A percentile compares a stretch with the other conserved stretches of the same genome.
Evolutionary conservation across 228 moss, liverwort and hornwort genomes (phyloP).

Genomic region (Sphagnum magellanicum): DNA sequence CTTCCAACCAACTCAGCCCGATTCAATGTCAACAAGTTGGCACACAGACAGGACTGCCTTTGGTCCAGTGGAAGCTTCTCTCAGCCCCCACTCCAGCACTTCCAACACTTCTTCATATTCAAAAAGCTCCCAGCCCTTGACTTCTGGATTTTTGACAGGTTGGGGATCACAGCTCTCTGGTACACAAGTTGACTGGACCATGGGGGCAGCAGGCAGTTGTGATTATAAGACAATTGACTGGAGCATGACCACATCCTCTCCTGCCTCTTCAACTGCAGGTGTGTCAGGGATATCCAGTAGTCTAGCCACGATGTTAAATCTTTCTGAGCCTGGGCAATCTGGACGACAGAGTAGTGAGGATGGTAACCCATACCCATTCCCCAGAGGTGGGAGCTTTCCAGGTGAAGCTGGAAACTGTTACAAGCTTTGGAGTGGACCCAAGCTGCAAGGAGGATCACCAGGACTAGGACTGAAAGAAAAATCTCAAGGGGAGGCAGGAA

Average conservation of each 20-base stretch:
- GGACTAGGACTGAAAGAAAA: constrained; percentile 26
- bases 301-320: constrained; percentile 25
- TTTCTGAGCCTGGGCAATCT: constrained; percentile 27
- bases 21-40: constrained; percentile 13
- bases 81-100: constrained; percentile 4
- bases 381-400: constrained; percentile 6
- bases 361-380: constrained; percentile 10
- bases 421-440: constrained; percentile 20
- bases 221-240: constrained; percentile 38
- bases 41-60: constrained; percentile 9
- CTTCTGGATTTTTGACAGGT: constrained; percentile 32
- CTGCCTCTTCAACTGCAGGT: constrained; percentile 14
- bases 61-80: constrained; percentile 16
- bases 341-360: constrained; percentile 18
- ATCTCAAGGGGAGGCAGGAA: constrained; percentile 19
- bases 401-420: constrained; percentile 9
- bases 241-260: constrained; percentile 31
- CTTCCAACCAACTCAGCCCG: constrained; percentile 6
- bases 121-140: constrained; percentile 20
- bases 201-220: constrained; percentile 38
- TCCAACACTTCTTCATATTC: neutral
- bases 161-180: constrained; percentile 47
- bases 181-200: constrained; percentile 36
- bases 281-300: constrained; percentile 23
- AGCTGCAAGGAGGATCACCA: constrained; percentile 14